phyloP scores from a whole-genome alignment of 805 yeast species.

The Lachancea lanzarotensis region DNA sequence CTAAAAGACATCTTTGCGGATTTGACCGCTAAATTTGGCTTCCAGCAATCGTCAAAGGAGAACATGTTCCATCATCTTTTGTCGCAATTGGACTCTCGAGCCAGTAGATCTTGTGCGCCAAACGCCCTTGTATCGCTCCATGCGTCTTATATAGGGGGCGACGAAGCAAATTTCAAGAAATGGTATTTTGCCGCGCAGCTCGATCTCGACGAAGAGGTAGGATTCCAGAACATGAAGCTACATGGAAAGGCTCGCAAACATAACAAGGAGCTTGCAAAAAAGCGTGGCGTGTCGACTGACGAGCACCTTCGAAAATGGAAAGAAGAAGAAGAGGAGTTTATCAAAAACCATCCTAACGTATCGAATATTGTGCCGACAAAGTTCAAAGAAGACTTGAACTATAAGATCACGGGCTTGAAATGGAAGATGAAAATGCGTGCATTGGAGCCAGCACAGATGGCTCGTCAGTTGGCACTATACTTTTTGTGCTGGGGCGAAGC shows the following conservation, averaged over 20 bases:
- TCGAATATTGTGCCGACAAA: constrained; percentile 58
- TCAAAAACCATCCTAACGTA: constrained; percentile 43
- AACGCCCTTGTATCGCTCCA: constrained; percentile 73
- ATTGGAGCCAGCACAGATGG: constrained; percentile 49
- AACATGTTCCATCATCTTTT: constrained; percentile 80
- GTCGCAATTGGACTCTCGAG: constrained; percentile 77
- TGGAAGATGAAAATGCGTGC: constrained; percentile 65
- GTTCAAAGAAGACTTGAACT: constrained; percentile 57
- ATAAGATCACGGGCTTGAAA: constrained; percentile 72
- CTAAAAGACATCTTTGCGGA: constrained; percentile 56
- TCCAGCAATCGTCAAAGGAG: constrained; percentile 68
- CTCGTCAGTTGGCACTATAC: constrained; percentile 62
- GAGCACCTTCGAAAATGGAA: constrained; percentile 36
- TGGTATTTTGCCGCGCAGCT: constrained; percentile 90
- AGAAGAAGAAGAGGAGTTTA: constrained; percentile 45
- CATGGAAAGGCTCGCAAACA: constrained; percentile 40
- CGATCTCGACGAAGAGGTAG: constrained; percentile 65
- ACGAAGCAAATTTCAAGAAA: constrained; percentile 74
- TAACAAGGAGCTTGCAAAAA: constrained; percentile 40
- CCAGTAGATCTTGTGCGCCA: constrained; percentile 68
- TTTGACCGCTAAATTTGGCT: constrained; percentile 65
- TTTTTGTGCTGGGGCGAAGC: constrained; percentile 88
- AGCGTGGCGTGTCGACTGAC: constrained; percentile 31
- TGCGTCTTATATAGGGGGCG: constrained; percentile 90
- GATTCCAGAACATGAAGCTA: constrained; percentile 49